phyloP scores from a whole-genome alignment of 257 asterid species.

The Echium plantagineum region DNA sequence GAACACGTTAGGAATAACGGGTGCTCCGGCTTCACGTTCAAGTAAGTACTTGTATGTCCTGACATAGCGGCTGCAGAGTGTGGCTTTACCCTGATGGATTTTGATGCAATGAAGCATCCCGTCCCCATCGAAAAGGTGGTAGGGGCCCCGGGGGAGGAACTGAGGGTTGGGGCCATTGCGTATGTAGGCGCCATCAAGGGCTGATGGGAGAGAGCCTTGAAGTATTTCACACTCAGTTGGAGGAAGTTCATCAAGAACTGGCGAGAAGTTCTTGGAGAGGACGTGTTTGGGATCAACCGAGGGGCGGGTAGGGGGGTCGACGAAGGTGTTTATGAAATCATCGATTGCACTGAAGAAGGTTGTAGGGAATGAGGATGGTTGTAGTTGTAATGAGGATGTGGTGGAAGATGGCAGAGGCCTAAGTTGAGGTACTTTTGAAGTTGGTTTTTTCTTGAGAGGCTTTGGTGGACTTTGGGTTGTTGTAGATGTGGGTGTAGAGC shows the following conservation, averaged over 20 bases:
- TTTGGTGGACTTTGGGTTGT: constrained; percentile 8
- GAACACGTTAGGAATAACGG: constrained; percentile 48
- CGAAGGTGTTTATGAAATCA: constrained; percentile 12
- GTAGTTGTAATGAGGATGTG: background rate
- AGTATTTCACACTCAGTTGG: constrained; percentile 42
- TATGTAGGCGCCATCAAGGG: constrained; percentile 55
- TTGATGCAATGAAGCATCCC: constrained; percentile 60
- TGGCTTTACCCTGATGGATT: constrained; percentile 37
- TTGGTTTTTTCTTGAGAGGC: constrained; percentile 12
- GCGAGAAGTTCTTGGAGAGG: constrained; percentile 45
- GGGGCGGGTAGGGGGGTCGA: constrained; percentile 39
- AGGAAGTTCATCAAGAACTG: constrained; percentile 42
- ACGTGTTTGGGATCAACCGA: constrained; percentile 41
- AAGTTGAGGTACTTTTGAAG: constrained; percentile 1
- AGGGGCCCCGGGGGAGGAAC: constrained; percentile 54
- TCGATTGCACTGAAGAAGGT: constrained; percentile 14
- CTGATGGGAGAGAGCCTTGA: constrained; percentile 39
- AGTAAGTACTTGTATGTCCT: constrained; percentile 43
- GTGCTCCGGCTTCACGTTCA: constrained; percentile 33
- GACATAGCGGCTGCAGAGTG: constrained; percentile 63
- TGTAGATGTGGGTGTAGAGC: constrained; percentile 12
- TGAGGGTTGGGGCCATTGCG: constrained; percentile 72
- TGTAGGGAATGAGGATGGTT: constrained; percentile 19
- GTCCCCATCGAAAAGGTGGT: constrained; percentile 67
- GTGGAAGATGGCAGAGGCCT: background rate